Evolutionary conservation across 345 rosid species (phyloP).

Genomic region (Acer saccharum): DNA sequence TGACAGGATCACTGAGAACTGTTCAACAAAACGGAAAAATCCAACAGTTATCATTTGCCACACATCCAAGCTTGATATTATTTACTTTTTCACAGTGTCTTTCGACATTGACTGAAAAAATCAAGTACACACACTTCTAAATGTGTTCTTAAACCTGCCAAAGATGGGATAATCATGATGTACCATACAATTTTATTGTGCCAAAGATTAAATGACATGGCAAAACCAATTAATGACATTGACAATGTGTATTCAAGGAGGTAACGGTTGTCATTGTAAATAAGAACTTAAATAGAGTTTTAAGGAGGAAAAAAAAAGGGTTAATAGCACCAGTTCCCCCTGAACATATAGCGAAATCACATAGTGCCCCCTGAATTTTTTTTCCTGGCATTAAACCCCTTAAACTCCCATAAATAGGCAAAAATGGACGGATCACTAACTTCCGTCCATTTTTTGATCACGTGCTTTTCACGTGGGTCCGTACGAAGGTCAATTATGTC

Average conservation of each 20-base stretch:
- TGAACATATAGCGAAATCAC: no score
- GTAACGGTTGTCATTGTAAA: background rate
- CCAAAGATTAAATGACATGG: background rate
- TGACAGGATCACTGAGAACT: conserved; percentile 77
- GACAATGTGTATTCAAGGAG: background rate
- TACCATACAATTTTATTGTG: background rate
- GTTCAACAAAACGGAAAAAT: conserved; percentile 25
- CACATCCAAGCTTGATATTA: background rate
- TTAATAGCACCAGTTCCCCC: no score
- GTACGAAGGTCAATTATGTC: no score
- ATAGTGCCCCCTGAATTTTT: no score
- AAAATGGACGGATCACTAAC: no score
- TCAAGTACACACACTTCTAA: background rate
- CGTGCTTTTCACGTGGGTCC: no score
- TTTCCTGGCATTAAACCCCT: no score
- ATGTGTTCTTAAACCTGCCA: background rate
- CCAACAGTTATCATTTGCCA: background rate
- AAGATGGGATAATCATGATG: background rate
- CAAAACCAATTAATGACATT: background rate
- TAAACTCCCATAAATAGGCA: no score
- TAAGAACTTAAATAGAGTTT: no score
- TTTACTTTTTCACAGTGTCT: background rate
- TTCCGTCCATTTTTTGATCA: no score
- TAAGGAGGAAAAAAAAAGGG: background rate
- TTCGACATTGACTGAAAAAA: background rate